A percentile compares a stretch with the other conserved stretches of the same genome.
Evolutionary conservation across 495 filamentous ascomycete genomes (phyloP).

Genomic region (Neurospora sp.): DNA sequence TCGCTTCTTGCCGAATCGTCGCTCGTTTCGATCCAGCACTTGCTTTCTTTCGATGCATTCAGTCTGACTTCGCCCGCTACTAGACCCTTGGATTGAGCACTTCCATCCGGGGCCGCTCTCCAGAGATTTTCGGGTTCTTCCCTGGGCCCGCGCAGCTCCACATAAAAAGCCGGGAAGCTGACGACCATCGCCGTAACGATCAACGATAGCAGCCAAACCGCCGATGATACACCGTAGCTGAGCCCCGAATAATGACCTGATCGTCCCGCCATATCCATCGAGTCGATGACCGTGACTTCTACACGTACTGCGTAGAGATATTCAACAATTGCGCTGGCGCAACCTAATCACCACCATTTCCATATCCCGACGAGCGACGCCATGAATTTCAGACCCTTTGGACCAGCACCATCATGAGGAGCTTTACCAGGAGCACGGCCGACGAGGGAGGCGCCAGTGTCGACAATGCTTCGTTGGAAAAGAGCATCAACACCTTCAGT

Average conservation of each 20-base stretch:
- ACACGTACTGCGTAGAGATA: background rate
- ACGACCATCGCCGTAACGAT: background rate
- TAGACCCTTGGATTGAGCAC: background rate
- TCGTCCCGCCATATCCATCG: background rate
- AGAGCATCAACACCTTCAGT: background rate
- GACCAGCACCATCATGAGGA: background rate
- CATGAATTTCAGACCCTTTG: background rate
- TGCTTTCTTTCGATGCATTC: background rate
- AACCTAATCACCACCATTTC: background rate
- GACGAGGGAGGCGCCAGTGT: background rate
- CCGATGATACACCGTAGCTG: background rate
- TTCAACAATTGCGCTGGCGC: background rate
- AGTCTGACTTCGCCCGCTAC: background rate
- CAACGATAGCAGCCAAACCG: background rate
- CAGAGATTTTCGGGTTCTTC: background rate
- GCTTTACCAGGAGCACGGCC: background rate
- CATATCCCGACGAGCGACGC: background rate
- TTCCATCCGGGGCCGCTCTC: background rate
- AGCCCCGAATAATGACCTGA: background rate
- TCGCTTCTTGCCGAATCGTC: background rate
- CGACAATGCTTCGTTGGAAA: constrained; percentile 2
- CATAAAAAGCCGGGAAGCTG: background rate
- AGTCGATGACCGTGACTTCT: background rate
- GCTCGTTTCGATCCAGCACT: background rate
- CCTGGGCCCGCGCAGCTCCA: background rate